Percentiles rank a stretch among this genome's conserved stretches.
phyloP scores from a whole-genome alignment of 2,329 filamentous ascomycete species.

The Colletotrichum karsti region DNA sequence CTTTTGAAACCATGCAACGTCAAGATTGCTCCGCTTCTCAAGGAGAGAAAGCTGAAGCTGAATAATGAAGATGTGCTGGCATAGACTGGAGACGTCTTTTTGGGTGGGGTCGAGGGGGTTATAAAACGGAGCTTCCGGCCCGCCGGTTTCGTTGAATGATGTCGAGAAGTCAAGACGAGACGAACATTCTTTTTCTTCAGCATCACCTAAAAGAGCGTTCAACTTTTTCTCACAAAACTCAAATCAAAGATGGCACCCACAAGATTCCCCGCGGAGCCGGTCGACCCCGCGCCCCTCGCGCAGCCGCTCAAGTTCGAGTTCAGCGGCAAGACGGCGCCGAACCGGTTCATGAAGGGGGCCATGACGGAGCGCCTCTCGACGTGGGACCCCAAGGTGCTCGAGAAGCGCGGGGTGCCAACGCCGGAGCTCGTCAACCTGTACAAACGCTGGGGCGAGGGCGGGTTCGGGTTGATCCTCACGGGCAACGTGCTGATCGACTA shows the following conservation, averaged over 20 bases:
- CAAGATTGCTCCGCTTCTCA: no score
- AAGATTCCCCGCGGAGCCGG: slow-evolving; percentile 6
- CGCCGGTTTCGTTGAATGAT: no score
- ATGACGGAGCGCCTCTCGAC: slow-evolving; percentile 73
- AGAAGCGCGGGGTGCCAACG: slow-evolving; percentile 55
- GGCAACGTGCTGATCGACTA: slow-evolving; percentile 70
- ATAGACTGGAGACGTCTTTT: no score
- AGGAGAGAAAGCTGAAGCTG: no score
- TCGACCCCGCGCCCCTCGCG: slow-evolving; percentile 40
- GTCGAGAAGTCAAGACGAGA: no score
- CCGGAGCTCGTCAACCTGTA: slow-evolving; percentile 60
- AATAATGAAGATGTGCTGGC: no score
- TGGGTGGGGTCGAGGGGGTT: no score
- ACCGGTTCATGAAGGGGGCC: slow-evolving; percentile 72
- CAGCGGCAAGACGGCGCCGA: slow-evolving; percentile 64
- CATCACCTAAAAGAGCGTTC: background rate
- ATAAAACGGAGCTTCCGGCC: background rate
- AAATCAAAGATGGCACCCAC: slow-evolving; percentile 6
- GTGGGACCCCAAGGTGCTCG: slow-evolving; percentile 62
- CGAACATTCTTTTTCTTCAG: no score
- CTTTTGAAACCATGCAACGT: no score
- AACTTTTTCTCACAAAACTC: background rate
- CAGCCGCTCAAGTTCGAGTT: slow-evolving; percentile 58
- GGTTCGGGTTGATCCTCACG: slow-evolving; percentile 61
- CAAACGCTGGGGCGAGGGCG: slow-evolving; percentile 64